Conservation (phyloP, 108 stramenopile genomes). For the Cylindrotheca fusiformis region DNA sequence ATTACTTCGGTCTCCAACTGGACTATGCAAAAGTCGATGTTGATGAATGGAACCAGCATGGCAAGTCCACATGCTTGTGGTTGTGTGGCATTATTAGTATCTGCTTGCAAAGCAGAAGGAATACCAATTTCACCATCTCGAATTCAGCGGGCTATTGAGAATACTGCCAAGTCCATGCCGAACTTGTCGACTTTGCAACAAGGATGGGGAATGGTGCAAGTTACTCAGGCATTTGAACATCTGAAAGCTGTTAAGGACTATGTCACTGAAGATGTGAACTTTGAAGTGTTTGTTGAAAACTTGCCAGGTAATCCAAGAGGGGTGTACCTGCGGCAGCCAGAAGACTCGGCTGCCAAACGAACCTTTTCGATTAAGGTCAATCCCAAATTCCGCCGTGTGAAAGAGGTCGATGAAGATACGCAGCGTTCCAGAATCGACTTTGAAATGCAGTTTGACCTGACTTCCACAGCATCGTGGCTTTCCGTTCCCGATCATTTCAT, state of each 20-base stretch:
- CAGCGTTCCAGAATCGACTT: constrained; percentile 35
- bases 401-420: constrained; percentile 36
- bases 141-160: constrained; percentile 70
- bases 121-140: constrained; percentile 47
- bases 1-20: constrained; percentile 84
- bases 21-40: constrained; percentile 70
- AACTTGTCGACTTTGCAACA: constrained; percentile 40
- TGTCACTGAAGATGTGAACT: constrained; percentile 33
- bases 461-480: constrained; percentile 49
- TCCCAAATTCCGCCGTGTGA: constrained; percentile 44
- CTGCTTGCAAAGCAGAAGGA: constrained; percentile 64
- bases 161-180: constrained; percentile 58
- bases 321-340: constrained; percentile 71
- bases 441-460: constrained; percentile 52
- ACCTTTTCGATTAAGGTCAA: constrained; percentile 40
- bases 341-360: constrained; percentile 34
- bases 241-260: constrained; percentile 17
- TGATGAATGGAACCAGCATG: constrained; percentile 91
- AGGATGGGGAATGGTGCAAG: constrained; percentile 77
- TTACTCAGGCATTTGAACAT: constrained; percentile 53
- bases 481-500: constrained; percentile 42
- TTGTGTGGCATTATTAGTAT: constrained; percentile 75
- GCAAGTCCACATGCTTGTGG: constrained; percentile 79
- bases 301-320: constrained; percentile 47
- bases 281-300: constrained; percentile 40